phyloP scores from a whole-genome alignment of 2,329 filamentous ascomycete species.

The Sporothrix phasma region DNA sequence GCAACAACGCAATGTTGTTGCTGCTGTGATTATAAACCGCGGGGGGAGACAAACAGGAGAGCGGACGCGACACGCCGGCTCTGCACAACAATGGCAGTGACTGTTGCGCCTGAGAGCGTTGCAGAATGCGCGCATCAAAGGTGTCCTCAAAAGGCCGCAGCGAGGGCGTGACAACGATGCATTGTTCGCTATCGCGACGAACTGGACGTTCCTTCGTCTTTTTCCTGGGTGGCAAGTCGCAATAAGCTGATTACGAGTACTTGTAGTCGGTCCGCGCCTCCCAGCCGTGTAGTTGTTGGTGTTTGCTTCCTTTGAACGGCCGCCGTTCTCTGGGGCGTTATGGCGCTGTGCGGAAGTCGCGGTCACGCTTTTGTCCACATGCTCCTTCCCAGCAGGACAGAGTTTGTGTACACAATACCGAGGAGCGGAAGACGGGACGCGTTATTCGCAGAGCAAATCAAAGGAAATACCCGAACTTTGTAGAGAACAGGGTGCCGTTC shows the following conservation, averaged over 20 bases:
- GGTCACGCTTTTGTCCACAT: slow-evolving; percentile 9
- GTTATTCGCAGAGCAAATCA: neutral
- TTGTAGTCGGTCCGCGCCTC: neutral
- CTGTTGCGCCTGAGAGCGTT: neutral
- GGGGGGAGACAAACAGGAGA: neutral
- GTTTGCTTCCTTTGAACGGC: neutral
- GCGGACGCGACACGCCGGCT: neutral
- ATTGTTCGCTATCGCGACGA: neutral
- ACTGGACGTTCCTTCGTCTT: neutral
- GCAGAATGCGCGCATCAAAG: neutral
- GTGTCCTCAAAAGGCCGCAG: neutral
- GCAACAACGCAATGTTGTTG: neutral
- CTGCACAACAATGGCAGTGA: neutral
- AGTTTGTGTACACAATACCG: neutral
- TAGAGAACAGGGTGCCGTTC: slow-evolving; percentile 1
- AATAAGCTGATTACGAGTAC: neutral
- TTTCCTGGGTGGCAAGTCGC: neutral
- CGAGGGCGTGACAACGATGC: neutral
- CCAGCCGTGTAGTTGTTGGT: neutral
- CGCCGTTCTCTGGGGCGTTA: neutral
- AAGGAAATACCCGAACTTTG: no score
- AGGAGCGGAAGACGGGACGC: neutral
- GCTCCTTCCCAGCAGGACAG: slow-evolving; percentile 5
- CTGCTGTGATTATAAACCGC: slow-evolving; percentile 5
- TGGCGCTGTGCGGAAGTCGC: slow-evolving; percentile 9